These are phyloP conservation scores for Colletotrichum filicis DNA, from an alignment of 2,329 filamentous ascomycete genomes.

Conservation along the genomic window DNA sequence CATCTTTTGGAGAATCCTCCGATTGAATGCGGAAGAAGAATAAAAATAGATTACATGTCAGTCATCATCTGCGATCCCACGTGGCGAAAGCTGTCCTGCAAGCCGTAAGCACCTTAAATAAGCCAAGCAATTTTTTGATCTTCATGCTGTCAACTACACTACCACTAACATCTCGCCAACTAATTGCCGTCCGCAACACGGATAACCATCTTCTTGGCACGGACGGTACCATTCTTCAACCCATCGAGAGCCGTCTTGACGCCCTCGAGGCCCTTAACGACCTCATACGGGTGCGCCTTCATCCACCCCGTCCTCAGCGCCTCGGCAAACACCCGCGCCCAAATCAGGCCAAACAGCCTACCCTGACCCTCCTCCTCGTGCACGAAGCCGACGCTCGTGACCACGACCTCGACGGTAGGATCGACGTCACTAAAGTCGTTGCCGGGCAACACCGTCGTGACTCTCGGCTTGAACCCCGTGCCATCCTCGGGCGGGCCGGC, in stretches of 20 bases:
- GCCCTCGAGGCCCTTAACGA: constrained; percentile 27
- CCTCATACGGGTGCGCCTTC: constrained; percentile 36
- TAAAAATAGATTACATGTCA: neutral
- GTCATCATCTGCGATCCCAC: neutral
- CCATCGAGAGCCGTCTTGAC: constrained; percentile 32
- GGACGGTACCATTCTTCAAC: constrained; percentile 31
- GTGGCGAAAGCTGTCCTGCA: neutral
- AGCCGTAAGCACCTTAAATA: neutral
- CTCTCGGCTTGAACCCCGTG: constrained; percentile 26
- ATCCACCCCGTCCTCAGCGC: constrained; percentile 36
- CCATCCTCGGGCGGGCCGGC: constrained; percentile 29
- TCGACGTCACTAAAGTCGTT: constrained; percentile 22
- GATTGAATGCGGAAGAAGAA: neutral
- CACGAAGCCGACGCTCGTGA: constrained; percentile 28
- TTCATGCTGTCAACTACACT: neutral
- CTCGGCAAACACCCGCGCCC: constrained; percentile 28
- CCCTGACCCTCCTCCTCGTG: constrained; percentile 31
- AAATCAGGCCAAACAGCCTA: constrained; percentile 30
- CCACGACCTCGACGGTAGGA: constrained; percentile 29
- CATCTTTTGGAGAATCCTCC: neutral
- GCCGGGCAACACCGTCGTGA: constrained; percentile 35
- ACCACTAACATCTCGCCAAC: neutral
- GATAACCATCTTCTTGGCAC: constrained; percentile 37
- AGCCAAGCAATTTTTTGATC: too few species aligned
- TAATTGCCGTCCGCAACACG: constrained; percentile 32